Percentiles rank a stretch among this genome's conserved stretches.
These are phyloP conservation scores for Dorcoceras hygrometricum DNA, from an alignment of 257 asterid genomes.

Conservation along the genomic window DNA sequence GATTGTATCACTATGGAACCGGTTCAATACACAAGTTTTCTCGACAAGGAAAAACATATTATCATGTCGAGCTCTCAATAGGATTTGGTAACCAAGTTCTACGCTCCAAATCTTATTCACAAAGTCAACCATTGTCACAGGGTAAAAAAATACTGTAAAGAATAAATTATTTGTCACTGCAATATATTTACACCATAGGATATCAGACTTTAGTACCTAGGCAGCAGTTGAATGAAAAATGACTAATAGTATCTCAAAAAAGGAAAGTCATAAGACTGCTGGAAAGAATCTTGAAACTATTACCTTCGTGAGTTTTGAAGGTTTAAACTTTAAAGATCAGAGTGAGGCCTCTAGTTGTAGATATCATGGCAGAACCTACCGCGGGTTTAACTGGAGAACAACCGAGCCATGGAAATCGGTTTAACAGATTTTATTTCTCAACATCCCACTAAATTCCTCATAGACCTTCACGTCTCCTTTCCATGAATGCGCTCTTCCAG, in stretches of 20 bases:
- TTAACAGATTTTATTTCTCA: slow-evolving; percentile 27
- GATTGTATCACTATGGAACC: too few relatives aligned
- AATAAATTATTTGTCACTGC: slow-evolving; percentile 35
- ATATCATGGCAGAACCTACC: slow-evolving; percentile 28
- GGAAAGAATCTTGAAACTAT: slow-evolving; percentile 49
- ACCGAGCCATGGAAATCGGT: slow-evolving; percentile 35
- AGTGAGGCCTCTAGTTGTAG: not conserved
- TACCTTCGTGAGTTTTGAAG: slow-evolving; percentile 57
- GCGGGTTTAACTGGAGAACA: slow-evolving; percentile 20
- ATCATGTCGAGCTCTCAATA: too few relatives aligned
- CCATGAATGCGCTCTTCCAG: slow-evolving; percentile 7
- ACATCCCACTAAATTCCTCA: slow-evolving; percentile 24
- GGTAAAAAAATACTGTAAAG: slow-evolving; percentile 32
- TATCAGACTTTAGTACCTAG: not conserved
- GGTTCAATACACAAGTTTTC: too few relatives aligned
- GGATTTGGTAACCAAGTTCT: not conserved
- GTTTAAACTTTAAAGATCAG: not conserved
- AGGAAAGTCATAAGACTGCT: slow-evolving; percentile 33
- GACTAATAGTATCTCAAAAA: not conserved
- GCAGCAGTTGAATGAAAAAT: not conserved
- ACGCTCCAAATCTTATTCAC: not conserved
- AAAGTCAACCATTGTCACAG: slow-evolving; percentile 18
- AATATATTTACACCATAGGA: slow-evolving; percentile 33
- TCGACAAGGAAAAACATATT: too few relatives aligned
- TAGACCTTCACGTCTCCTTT: slow-evolving; percentile 10